These are phyloP conservation scores for Vitis rotundifolia DNA, from an alignment of 164 flowering plant species.

Conservation along the genomic window DNA sequence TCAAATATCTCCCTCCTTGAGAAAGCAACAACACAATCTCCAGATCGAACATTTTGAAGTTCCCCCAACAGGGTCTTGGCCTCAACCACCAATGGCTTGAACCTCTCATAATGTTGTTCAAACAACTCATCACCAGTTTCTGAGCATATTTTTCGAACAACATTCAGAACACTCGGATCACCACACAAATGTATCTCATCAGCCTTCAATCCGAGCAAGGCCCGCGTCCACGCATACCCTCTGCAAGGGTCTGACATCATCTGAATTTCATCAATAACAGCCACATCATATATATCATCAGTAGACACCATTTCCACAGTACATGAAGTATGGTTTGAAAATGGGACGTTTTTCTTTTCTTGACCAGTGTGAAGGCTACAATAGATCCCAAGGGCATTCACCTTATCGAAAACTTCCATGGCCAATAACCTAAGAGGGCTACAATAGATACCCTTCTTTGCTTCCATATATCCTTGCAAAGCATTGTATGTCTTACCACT, in stretches of 20 bases:
- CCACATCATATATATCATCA: conserved; percentile 79
- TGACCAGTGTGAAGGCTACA: conserved; percentile 92
- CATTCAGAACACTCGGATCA: conserved; percentile 84
- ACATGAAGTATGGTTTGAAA: conserved; percentile 81
- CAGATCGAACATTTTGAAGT: conserved; percentile 68
- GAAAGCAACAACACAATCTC: conserved; percentile 95
- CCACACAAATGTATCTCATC: conserved; percentile 98
- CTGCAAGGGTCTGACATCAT: conserved; percentile 85
- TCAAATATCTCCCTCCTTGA: conserved; percentile 97
- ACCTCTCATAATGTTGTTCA: conserved; percentile 79
- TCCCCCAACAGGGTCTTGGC: conserved; percentile 85
- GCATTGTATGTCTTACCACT: conserved; percentile 96
- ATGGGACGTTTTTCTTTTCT: conserved; percentile 82
- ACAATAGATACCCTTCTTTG: conserved; percentile 79
- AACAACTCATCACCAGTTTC: conserved; percentile 86
- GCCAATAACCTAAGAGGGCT: conserved; percentile 92
- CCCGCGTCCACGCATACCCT: conserved; percentile 95
- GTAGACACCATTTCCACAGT: conserved; percentile 94
- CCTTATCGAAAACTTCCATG: conserved; percentile 95
- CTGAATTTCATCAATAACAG: conserved; percentile 93
- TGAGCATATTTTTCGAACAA: conserved; percentile 68
- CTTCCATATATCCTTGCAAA: conserved; percentile 86
- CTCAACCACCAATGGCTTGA: conserved; percentile 94
- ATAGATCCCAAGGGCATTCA: conserved; percentile 75
- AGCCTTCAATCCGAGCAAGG: conserved; percentile 86